phyloP scores from a whole-genome alignment of 2,329 filamentous ascomycete species.

The Penicillium capsulatum region DNA sequence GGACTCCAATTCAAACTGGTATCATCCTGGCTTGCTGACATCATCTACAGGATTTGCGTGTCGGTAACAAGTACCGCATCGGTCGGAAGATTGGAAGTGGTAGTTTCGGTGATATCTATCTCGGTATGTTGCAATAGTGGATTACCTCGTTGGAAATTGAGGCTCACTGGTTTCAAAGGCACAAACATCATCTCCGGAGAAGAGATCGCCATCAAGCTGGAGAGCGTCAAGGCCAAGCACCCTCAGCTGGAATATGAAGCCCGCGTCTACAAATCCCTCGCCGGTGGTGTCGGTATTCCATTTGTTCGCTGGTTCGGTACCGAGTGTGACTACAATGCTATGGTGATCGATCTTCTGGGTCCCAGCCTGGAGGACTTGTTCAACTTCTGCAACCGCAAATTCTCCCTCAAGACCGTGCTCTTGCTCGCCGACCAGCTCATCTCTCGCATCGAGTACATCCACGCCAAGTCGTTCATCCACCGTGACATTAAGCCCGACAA shows the following conservation, averaged over 20 bases:
- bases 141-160: not conserved
- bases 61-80: constrained; percentile 99
- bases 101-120: constrained; percentile 96
- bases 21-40: constrained; percentile 14
- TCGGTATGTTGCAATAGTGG: constrained; percentile 52
- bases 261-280: constrained; percentile 79
- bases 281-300: constrained; percentile 94
- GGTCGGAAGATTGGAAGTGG: constrained; percentile 98
- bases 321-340: constrained; percentile 99
- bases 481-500: constrained; percentile 99
- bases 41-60: constrained; percentile 81
- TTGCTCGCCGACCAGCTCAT: constrained; percentile 97
- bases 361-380: constrained; percentile 96
- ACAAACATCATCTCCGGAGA: constrained; percentile 99
- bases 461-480: constrained; percentile 99
- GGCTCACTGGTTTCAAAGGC: constrained; percentile 51
- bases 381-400: constrained; percentile 99
- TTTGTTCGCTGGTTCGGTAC: constrained; percentile 99
- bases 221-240: constrained; percentile 99
- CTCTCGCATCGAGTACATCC: constrained; percentile 98
- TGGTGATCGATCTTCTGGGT: constrained; percentile 95
- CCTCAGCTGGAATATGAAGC: constrained; percentile 98
- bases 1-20: not conserved
- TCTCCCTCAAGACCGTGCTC: constrained; percentile 96
- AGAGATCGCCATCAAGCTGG: constrained; percentile 99